phyloP scores from a whole-genome alignment of 345 rosid species.

The Noccaea caerulescens region DNA sequence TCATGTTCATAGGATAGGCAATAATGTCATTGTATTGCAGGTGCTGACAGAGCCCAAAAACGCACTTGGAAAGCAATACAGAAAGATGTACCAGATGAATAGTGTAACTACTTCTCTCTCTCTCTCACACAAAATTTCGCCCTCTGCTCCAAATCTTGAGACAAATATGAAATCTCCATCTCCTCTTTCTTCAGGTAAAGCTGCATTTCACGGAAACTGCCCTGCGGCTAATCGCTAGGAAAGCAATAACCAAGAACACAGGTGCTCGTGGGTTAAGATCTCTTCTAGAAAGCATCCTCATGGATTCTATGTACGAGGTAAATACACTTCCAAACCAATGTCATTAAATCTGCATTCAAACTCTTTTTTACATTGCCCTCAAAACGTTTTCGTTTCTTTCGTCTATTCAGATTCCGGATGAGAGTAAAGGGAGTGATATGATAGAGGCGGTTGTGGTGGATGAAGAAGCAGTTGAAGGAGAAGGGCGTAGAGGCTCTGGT shows the following conservation, averaged over 20 bases:
- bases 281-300: slow-evolving; percentile 81
- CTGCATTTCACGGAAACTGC: slow-evolving; percentile 82
- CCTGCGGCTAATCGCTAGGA: slow-evolving; percentile 76
- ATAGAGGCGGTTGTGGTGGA: slow-evolving; percentile 94
- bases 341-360: background rate
- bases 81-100: slow-evolving; percentile 90
- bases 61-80: slow-evolving; percentile 96
- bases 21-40: slow-evolving; percentile 47
- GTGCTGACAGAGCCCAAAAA: slow-evolving; percentile 94
- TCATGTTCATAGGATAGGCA: background rate
- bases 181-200: slow-evolving; percentile 63
- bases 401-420: slow-evolving; percentile 79
- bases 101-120: slow-evolving; percentile 58
- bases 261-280: slow-evolving; percentile 96
- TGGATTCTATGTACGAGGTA: slow-evolving; percentile 99
- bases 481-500: slow-evolving; percentile 58
- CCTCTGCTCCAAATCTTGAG: slow-evolving; percentile 20
- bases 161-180: slow-evolving; percentile 5
- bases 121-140: background rate
- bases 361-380: background rate
- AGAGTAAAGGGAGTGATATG: slow-evolving; percentile 62
- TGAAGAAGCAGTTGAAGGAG: slow-evolving; percentile 70
- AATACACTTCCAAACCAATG: background rate
- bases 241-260: slow-evolving; percentile 82
- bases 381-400: background rate